Evolutionary conservation across 345 rosid species (phyloP).

Genomic region (Streptanthus diversifolius): DNA sequence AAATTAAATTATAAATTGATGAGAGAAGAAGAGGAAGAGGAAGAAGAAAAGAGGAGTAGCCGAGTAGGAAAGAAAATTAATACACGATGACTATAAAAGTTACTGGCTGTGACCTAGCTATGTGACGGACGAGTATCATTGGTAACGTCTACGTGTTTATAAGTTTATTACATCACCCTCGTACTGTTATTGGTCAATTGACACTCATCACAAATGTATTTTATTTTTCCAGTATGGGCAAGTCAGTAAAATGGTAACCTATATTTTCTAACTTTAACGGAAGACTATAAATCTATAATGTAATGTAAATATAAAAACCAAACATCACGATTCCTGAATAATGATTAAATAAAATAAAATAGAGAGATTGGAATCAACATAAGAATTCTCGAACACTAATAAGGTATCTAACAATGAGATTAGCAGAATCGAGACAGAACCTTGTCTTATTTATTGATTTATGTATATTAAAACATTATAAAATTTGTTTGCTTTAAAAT

Average conservation of each 20-base stretch:
- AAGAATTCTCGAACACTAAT: background rate
- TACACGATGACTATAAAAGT: constrained; percentile 14
- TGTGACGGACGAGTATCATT: constrained; percentile 11
- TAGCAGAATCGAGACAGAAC: background rate
- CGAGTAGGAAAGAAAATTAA: constrained; percentile 12
- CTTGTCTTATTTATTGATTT: background rate
- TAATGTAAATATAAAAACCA: background rate
- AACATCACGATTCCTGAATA: no score
- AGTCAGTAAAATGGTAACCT: constrained; percentile 7
- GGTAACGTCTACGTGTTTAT: constrained; percentile 24
- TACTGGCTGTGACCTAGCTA: constrained; percentile 20
- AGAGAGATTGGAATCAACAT: background rate
- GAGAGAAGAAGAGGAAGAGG: background rate
- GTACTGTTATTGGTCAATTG: constrained; percentile 10
- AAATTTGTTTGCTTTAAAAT: no score
- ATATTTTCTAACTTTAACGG: background rate
- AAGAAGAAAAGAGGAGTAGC: background rate
- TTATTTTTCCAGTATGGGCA: background rate
- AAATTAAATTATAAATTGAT: background rate
- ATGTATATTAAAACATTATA: background rate
- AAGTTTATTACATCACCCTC: background rate
- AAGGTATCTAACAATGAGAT: background rate
- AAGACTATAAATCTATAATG: no score
- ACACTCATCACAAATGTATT: background rate
- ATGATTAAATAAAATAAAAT: background rate